These are phyloP conservation scores for Gynochthodes officinalis DNA, from an alignment of 257 asterid species.

Conservation along the genomic window DNA sequence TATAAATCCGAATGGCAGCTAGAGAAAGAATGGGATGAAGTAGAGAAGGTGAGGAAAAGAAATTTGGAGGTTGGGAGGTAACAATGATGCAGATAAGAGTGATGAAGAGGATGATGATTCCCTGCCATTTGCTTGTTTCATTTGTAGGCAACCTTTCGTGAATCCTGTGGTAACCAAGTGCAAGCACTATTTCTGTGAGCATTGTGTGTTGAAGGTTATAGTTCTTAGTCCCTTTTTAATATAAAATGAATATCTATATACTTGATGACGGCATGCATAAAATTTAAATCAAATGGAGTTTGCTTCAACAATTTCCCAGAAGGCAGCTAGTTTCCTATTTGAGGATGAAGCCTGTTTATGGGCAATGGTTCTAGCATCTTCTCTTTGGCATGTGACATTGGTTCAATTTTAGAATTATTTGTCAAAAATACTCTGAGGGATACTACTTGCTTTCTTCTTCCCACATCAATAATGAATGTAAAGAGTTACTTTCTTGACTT, in stretches of 20 bases:
- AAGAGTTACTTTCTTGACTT: no score
- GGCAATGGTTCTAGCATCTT: neutral
- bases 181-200: conserved; percentile 97
- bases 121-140: conserved; percentile 88
- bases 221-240: neutral
- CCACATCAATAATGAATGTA: neutral
- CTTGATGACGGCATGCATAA: neutral
- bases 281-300: neutral
- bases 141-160: conserved; percentile 82
- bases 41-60: conserved; percentile 63
- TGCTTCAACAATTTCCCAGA: neutral
- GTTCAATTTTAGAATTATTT: neutral
- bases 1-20: conserved; percentile 96
- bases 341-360: neutral
- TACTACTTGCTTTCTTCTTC: neutral
- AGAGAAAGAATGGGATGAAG: conserved; percentile 90
- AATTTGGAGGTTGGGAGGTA: conserved; percentile 55
- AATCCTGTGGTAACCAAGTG: conserved; percentile 90
- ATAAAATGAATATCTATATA: neutral
- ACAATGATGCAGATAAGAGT: conserved; percentile 49
- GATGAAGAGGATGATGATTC: conserved; percentile 76
- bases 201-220: conserved; percentile 85
- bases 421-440: neutral
- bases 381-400: neutral
- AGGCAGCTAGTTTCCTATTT: neutral